A percentile compares a stretch with the other conserved stretches of the same genome.
phyloP scores from a whole-genome alignment of 2,329 filamentous ascomycete species.

The Verruconis gallopava region DNA sequence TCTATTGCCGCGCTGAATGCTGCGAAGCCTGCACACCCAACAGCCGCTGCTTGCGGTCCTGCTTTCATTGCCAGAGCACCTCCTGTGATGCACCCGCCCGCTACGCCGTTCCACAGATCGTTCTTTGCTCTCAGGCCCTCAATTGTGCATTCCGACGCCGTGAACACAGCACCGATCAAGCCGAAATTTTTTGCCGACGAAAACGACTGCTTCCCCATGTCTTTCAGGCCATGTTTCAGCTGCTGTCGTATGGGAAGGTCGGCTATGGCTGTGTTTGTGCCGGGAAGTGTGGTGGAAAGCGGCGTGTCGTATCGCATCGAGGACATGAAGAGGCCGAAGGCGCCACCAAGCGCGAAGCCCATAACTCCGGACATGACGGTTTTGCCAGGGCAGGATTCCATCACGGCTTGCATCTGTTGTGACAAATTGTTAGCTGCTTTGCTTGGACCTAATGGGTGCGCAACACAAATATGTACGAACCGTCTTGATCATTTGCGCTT shows the following conservation, averaged over 20 bases:
- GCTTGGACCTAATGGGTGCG: not conserved
- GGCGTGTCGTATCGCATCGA: slow-evolving; percentile 98
- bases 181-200: slow-evolving; percentile 87
- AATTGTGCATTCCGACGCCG: slow-evolving; percentile 89
- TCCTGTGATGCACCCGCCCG: slow-evolving; percentile 81
- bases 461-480: slow-evolving; percentile 20
- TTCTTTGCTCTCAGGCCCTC: slow-evolving; percentile 90
- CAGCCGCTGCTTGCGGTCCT: slow-evolving; percentile 74
- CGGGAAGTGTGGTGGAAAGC: slow-evolving; percentile 39
- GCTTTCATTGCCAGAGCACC: slow-evolving; percentile 76
- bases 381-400: slow-evolving; percentile 89
- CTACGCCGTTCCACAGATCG: slow-evolving; percentile 76
- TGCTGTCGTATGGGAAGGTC: slow-evolving; percentile 72
- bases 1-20: slow-evolving; percentile 89
- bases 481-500: slow-evolving; percentile 36
- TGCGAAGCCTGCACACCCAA: slow-evolving; percentile 87
- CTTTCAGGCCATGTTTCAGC: slow-evolving; percentile 73
- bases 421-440: too few relatives aligned
- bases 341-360: slow-evolving; percentile 84
- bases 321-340: slow-evolving; percentile 97
- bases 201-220: slow-evolving; percentile 79
- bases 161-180: slow-evolving; percentile 80
- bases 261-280: slow-evolving; percentile 30
- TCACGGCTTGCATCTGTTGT: slow-evolving; percentile 59
- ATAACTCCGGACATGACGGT: slow-evolving; percentile 80